phyloP scores from a whole-genome alignment of 352 stramenopile genomes.

The Globisporangium recalcitrans region DNA sequence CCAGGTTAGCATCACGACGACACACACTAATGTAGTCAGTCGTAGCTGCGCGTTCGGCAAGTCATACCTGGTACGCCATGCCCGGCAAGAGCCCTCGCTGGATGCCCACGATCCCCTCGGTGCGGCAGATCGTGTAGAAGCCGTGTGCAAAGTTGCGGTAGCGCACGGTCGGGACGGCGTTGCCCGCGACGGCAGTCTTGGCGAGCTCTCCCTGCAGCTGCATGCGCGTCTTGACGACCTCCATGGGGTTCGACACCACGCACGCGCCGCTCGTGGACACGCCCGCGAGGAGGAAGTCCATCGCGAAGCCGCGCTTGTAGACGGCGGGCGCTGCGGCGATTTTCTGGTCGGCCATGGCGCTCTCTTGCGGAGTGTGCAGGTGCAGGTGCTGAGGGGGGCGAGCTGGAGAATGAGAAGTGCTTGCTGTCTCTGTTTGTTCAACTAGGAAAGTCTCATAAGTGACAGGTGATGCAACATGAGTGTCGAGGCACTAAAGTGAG shows the following conservation, averaged over 20 bases:
- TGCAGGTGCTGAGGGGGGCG: conserved; percentile 1
- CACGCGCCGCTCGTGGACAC: conserved; percentile 60
- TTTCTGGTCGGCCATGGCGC: conserved; percentile 6
- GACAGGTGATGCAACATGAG: too few species aligned
- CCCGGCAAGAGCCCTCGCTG: conserved; percentile 71
- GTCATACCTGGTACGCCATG: conserved; percentile 68
- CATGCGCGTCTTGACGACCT: conserved; percentile 89
- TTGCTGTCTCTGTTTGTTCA: too few species aligned
- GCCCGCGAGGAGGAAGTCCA: conserved; percentile 72
- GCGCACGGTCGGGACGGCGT: conserved; percentile 36
- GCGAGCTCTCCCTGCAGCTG: conserved; percentile 83
- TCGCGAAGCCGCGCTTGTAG: conserved; percentile 41
- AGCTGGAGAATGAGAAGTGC: conserved; percentile 1
- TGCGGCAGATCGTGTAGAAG: conserved; percentile 79
- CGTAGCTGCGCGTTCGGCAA: not conserved
- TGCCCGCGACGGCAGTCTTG: conserved; percentile 30
- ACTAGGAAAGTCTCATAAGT: too few species aligned
- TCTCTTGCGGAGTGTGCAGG: not conserved
- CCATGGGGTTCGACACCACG: conserved; percentile 86
- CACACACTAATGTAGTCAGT: not conserved
- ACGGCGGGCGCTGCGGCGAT: not conserved
- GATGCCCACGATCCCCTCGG: conserved; percentile 71
- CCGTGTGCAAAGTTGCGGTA: conserved; percentile 85
- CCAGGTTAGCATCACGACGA: not conserved
- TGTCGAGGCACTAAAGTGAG: too few species aligned